A percentile compares a stretch with the other conserved stretches of the same genome.
phyloP scores from a whole-genome alignment of 2,329 filamentous ascomycete species.

The Grosmannia penicillata region DNA sequence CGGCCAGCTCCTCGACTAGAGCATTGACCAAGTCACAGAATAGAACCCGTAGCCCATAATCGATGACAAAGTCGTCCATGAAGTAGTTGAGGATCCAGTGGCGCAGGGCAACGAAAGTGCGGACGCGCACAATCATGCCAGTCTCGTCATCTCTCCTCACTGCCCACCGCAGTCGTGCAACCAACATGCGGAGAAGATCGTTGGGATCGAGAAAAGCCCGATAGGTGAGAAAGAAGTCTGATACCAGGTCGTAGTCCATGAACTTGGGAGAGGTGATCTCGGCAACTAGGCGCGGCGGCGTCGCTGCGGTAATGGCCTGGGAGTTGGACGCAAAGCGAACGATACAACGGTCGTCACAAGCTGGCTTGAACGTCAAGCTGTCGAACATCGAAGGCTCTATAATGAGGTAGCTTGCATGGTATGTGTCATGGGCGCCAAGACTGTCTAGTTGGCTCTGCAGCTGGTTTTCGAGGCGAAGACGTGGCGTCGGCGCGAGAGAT shows the following conservation, averaged over 20 bases:
- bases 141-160: slow-evolving; percentile 65
- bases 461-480: background rate
- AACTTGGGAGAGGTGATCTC: slow-evolving; percentile 95
- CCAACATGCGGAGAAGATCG: slow-evolving; percentile 68
- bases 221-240: slow-evolving; percentile 95
- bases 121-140: slow-evolving; percentile 85
- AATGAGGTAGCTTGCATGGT: slow-evolving; percentile 31
- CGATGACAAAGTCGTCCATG: slow-evolving; percentile 75
- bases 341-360: slow-evolving; percentile 62
- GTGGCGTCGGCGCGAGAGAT: background rate
- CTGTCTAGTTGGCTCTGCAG: slow-evolving; percentile 7
- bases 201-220: slow-evolving; percentile 67
- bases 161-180: slow-evolving; percentile 79
- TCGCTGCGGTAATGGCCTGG: slow-evolving; percentile 73
- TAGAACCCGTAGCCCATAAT: slow-evolving; percentile 55
- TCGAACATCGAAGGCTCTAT: slow-evolving; percentile 73
- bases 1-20: slow-evolving; percentile 39
- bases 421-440: slow-evolving; percentile 17
- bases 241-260: slow-evolving; percentile 90
- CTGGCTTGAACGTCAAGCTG: slow-evolving; percentile 59
- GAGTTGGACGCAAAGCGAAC: slow-evolving; percentile 64
- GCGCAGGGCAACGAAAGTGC: slow-evolving; percentile 85
- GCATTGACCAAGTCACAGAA: slow-evolving; percentile 75
- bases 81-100: slow-evolving; percentile 99
- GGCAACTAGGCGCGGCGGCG: slow-evolving; percentile 77